phyloP scores from a whole-genome alignment of 2,329 filamentous ascomycete species.

The Teratosphaeria viscida region DNA sequence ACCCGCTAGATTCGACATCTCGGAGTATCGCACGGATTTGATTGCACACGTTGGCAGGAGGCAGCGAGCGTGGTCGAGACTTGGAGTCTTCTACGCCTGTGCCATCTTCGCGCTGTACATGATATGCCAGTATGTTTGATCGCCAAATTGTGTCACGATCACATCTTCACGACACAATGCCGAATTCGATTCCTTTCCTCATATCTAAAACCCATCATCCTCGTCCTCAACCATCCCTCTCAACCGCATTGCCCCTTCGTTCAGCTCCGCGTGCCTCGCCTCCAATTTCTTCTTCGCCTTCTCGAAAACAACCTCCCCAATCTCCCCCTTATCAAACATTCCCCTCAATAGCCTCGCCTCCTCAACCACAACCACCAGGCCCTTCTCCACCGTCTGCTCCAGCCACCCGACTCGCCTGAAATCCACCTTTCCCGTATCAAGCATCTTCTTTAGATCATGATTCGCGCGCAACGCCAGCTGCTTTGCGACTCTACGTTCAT shows the following conservation, averaged over 20 bases:
- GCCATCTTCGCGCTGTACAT: not conserved
- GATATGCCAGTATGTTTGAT: not conserved
- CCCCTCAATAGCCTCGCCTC: constrained; percentile 11
- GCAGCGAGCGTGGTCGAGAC: too few species aligned
- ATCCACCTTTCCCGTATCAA: constrained; percentile 18
- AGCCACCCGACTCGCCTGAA: constrained; percentile 13
- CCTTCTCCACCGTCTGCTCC: constrained; percentile 19
- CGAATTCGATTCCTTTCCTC: not conserved
- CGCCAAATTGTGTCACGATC: not conserved
- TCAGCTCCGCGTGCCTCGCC: constrained; percentile 11
- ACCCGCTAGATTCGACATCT: too few species aligned
- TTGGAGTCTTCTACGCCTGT: too few species aligned
- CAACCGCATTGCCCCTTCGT: constrained; percentile 16
- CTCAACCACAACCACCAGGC: constrained; percentile 12
- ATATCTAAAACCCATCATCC: not conserved
- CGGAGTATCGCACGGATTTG: too few species aligned
- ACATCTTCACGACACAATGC: not conserved
- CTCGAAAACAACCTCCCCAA: constrained; percentile 8
- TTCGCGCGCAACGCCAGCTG: constrained; percentile 17
- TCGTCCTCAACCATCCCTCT: constrained; percentile 16
- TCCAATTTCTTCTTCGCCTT: constrained; percentile 9
- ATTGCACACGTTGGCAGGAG: too few species aligned
- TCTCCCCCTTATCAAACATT: constrained; percentile 8
- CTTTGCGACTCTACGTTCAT: constrained; percentile 10
- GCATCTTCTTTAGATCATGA: constrained; percentile 15